These are phyloP conservation scores for Mycena chlorophos DNA, from an alignment of 768 basidiomycete genomes.

Conservation along the genomic window DNA sequence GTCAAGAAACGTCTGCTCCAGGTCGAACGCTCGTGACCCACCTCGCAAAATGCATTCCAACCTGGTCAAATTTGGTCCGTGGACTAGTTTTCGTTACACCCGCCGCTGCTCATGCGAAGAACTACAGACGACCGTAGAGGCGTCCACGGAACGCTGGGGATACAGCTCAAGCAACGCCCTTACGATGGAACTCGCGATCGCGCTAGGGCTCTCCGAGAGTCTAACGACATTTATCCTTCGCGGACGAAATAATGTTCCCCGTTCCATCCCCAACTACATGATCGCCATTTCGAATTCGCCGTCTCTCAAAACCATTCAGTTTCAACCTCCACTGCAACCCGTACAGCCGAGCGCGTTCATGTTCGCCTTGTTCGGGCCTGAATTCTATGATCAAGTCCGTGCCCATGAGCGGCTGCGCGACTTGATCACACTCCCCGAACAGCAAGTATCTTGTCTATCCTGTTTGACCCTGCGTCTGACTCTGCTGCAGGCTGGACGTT, in stretches of 20 bases:
- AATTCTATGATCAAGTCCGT: neutral
- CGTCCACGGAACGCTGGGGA: neutral
- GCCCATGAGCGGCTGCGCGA: neutral
- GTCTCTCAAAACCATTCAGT: neutral
- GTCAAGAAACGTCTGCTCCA: neutral
- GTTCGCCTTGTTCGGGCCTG: neutral
- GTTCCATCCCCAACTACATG: neutral
- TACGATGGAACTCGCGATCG: neutral
- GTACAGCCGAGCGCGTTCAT: no score
- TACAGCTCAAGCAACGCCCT: neutral
- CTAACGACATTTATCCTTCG: neutral
- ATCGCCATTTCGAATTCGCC: neutral
- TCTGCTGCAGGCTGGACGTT: neutral
- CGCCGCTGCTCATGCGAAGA: neutral
- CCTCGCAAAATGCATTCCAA: neutral
- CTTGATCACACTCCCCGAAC: neutral
- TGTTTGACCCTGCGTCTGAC: no score
- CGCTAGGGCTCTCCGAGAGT: neutral
- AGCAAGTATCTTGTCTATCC: no score
- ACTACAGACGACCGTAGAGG: neutral
- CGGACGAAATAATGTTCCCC: neutral
- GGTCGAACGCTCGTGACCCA: neutral
- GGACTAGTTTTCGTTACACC: no score
- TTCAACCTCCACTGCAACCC: neutral
- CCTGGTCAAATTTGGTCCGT: neutral